Evolutionary conservation across 768 basidiomycete genomes (phyloP).

Genomic region (Calocybe gangraenosa): DNA sequence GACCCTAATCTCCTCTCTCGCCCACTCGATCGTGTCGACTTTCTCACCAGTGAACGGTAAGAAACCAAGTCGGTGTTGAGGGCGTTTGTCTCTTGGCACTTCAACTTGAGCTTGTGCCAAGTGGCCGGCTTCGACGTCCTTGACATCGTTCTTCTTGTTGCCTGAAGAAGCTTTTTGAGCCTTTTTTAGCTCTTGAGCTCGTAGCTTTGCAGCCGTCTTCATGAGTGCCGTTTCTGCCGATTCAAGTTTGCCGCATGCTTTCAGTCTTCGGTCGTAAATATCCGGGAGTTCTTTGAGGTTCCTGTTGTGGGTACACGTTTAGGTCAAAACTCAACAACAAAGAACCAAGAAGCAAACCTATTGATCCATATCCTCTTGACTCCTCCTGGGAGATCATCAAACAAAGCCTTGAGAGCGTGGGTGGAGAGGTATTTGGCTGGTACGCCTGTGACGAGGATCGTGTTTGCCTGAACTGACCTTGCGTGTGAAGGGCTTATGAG

Average conservation of each 20-base stretch:
- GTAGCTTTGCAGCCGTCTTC: slow-evolving; percentile 71
- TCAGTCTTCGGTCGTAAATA: slow-evolving; percentile 69
- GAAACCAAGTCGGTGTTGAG: slow-evolving; percentile 70
- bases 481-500: slow-evolving; percentile 74
- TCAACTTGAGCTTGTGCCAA: no score
- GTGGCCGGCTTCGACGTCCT: slow-evolving; percentile 21
- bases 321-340: no score
- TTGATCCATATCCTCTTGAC: slow-evolving; percentile 92
- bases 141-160: neutral
- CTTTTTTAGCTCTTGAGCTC: slow-evolving; percentile 49
- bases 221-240: slow-evolving; percentile 78
- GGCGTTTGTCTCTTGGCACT: slow-evolving; percentile 72
- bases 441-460: slow-evolving; percentile 88
- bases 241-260: slow-evolving; percentile 78
- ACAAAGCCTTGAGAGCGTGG: slow-evolving; percentile 59
- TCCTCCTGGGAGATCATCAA: slow-evolving; percentile 85
- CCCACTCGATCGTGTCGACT: slow-evolving; percentile 94
- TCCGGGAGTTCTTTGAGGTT: slow-evolving; percentile 86
- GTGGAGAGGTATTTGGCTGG: slow-evolving; percentile 75
- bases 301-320: slow-evolving; percentile 26
- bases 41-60: slow-evolving; percentile 70
- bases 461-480: slow-evolving; percentile 79
- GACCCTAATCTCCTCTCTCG: slow-evolving; percentile 62
- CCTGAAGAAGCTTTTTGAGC: slow-evolving; percentile 25
- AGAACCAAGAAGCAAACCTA: slow-evolving; percentile 39